phyloP scores from a whole-genome alignment of 306 rosid species.

The Cucumis melo region DNA sequence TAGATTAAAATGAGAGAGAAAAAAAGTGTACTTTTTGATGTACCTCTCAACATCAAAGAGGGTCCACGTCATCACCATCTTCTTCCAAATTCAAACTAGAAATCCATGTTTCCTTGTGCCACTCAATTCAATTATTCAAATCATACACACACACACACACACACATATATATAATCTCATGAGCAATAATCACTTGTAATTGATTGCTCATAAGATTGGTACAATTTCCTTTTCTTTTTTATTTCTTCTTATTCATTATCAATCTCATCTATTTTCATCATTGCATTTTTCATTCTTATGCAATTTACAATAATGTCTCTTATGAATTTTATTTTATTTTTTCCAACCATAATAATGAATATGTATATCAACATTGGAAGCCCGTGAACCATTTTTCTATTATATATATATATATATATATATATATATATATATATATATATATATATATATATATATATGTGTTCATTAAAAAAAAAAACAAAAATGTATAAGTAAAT shows the following conservation, averaged over 20 bases:
- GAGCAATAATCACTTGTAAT: conserved; percentile 21
- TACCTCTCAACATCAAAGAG: neutral
- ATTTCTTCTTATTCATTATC: conserved; percentile 19
- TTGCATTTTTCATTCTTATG: conserved; percentile 18
- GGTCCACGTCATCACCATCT: conserved; percentile 42
- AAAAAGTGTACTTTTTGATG: neutral
- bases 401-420: too few species aligned
- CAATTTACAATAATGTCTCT: conserved; percentile 32
- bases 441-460: too few species aligned
- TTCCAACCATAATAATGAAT: neutral
- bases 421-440: too few species aligned
- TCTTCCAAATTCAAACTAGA: conserved; percentile 26
- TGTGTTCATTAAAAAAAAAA: neutral
- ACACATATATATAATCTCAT: too few species aligned
- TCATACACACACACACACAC: too few species aligned
- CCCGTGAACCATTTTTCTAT: neutral
- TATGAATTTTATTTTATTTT: conserved; percentile 17
- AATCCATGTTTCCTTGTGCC: conserved; percentile 29
- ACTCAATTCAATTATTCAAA: conserved; percentile 27
- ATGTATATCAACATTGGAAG: neutral
- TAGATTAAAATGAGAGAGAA: neutral
- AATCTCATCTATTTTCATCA: conserved; percentile 16
- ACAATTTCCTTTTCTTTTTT: conserved; percentile 1
- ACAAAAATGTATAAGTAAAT: neutral
- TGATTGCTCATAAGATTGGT: conserved; percentile 34